These are phyloP conservation scores for Sclerotinia glacialis DNA, from an alignment of 2,329 filamentous ascomycete genomes.

Conservation along the genomic window DNA sequence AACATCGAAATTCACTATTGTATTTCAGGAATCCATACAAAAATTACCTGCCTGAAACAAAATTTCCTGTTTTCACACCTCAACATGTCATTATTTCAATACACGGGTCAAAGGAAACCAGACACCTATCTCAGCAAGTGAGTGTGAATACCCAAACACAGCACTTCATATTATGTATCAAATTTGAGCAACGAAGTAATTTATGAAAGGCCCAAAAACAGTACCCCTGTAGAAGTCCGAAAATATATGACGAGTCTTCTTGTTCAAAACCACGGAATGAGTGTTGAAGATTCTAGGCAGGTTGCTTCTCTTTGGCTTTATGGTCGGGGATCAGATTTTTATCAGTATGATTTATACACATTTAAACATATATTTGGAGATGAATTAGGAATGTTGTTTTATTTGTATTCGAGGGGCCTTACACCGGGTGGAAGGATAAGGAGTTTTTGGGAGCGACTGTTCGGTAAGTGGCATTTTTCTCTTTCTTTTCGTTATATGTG, in stretches of 20 bases:
- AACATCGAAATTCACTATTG: neutral
- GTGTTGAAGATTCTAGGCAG: accelerated
- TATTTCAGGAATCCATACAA: neutral
- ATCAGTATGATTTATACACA: slow-evolving; percentile 3
- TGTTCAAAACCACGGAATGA: neutral
- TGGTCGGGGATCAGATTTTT: slow-evolving; percentile 11
- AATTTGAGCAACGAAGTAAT: neutral
- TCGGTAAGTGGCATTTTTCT: too few species aligned
- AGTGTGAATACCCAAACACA: neutral
- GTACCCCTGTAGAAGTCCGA: neutral
- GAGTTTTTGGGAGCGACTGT: too few species aligned
- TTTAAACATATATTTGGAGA: slow-evolving; percentile 10
- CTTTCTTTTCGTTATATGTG: neutral
- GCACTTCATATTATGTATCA: neutral
- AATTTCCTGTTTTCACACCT: neutral
- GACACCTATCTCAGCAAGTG: neutral
- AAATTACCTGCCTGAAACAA: neutral
- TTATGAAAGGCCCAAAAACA: neutral
- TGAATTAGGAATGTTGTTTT: slow-evolving; percentile 6
- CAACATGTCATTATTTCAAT: neutral
- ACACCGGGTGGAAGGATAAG: neutral
- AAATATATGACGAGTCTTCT: neutral
- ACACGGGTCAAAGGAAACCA: neutral
- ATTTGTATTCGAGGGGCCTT: neutral
- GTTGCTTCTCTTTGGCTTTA: neutral